phyloP scores from a whole-genome alignment of 83 land plant species.

The Diphasiastrum complanatum region DNA sequence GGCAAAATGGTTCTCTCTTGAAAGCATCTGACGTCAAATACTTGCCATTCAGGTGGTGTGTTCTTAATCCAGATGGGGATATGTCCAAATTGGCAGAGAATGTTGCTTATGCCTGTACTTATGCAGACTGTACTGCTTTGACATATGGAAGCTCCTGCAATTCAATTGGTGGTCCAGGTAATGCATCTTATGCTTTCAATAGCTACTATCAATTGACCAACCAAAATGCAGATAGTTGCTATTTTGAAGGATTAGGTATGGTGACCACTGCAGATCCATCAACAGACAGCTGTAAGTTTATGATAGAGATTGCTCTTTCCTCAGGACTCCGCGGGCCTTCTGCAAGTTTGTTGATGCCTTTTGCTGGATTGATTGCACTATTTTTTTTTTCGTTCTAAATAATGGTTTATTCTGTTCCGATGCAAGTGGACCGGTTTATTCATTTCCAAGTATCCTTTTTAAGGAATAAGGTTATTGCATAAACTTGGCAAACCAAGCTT shows the following conservation, averaged over 20 bases:
- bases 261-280: conserved; percentile 9
- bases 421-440: no score
- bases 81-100: conserved; percentile 2
- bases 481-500: no score
- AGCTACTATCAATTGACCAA: conserved; percentile 7
- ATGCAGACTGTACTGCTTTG: conserved; percentile 12
- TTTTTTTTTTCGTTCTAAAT: no score
- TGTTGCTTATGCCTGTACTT: conserved; percentile 7
- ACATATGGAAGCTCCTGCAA: conserved; percentile 15
- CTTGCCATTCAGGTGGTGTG: conserved; percentile 5
- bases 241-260: conserved; percentile 7
- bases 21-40: conserved; percentile 3
- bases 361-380: no score
- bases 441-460: no score
- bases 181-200: conserved; percentile 16
- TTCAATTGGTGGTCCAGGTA: conserved; percentile 1
- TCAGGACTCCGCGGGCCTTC: no score
- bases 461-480: no score
- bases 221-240: conserved; percentile 3
- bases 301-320: not conserved
- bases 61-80: conserved; percentile 5
- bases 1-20: not conserved
- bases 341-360: no score
- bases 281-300: conserved; percentile 1
- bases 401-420: no score